phyloP scores from a whole-genome alignment of 495 filamentous ascomycete genomes.

The Xylaria acuta region DNA sequence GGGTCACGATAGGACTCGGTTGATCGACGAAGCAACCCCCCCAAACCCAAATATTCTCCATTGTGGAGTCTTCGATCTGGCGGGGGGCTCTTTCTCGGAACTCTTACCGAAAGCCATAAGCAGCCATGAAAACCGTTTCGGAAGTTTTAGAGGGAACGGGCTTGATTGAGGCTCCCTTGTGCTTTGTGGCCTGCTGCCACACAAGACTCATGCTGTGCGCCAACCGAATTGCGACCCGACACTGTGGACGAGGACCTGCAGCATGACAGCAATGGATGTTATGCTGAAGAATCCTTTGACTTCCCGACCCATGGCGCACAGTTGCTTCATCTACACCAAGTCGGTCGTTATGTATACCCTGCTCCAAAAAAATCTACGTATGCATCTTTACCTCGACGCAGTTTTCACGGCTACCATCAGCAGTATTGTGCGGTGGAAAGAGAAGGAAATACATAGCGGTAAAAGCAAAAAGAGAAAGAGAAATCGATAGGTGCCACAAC shows the following conservation, averaged over 20 bases:
- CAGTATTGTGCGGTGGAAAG: neutral
- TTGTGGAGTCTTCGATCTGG: conserved; percentile 25
- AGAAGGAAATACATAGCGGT: neutral
- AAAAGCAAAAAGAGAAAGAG: neutral
- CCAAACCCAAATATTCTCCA: conserved; percentile 6
- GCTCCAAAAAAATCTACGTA: neutral
- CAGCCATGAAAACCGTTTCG: conserved; percentile 36
- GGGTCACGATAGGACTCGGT: conserved; percentile 15
- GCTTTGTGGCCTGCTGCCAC: conserved; percentile 29
- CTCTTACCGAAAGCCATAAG: conserved; percentile 32
- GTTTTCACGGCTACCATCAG: too few species aligned
- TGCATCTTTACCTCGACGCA: neutral
- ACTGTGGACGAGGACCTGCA: conserved; percentile 38
- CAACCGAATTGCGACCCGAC: conserved; percentile 38
- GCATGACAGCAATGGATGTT: conserved; percentile 24
- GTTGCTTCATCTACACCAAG: conserved; percentile 1
- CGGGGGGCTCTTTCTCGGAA: conserved; percentile 24
- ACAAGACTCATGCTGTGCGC: conserved; percentile 40
- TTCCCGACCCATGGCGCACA: neutral
- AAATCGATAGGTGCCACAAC: neutral
- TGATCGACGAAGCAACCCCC: conserved; percentile 20
- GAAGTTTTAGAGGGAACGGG: conserved; percentile 24
- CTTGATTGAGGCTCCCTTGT: conserved; percentile 29
- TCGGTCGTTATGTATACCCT: neutral
- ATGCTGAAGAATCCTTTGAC: conserved; percentile 9